Percentiles rank a stretch among this genome's conserved stretches.
Evolutionary conservation across 225 moss, liverwort and hornwort genomes (phyloP).

Genomic region (Straminergon stramineum): DNA sequence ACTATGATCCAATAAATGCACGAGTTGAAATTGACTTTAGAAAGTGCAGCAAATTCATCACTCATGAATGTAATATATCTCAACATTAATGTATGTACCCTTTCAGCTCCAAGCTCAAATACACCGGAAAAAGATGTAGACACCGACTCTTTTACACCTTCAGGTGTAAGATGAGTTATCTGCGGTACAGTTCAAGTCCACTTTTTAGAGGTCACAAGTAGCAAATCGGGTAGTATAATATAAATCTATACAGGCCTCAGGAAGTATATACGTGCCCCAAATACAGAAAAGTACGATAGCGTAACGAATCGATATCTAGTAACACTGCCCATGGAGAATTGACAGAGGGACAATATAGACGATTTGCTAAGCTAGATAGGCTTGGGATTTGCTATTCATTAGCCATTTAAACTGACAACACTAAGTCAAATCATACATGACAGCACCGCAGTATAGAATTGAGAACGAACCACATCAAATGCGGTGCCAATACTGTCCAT

Average conservation of each 20-base stretch:
- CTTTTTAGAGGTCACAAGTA: background rate
- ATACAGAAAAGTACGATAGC: background rate
- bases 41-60: background rate
- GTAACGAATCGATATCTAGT: background rate
- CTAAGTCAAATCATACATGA: background rate
- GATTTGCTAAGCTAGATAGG: background rate
- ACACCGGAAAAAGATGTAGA: constrained; percentile 44
- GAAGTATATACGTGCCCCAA: background rate
- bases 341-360: background rate
- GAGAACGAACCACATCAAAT: constrained; percentile 41
- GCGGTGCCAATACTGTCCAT: constrained; percentile 18
- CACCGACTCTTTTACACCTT: constrained; percentile 49
- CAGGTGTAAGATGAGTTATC: constrained; percentile 73
- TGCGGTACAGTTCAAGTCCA: constrained; percentile 13
- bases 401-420: background rate
- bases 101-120: constrained; percentile 73
- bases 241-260: background rate
- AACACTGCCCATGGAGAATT: background rate
- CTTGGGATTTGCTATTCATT: background rate
- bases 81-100: constrained; percentile 18
- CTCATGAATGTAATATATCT: background rate
- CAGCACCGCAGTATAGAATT: background rate
- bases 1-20: background rate
- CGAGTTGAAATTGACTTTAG: background rate
- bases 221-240: background rate